Evolutionary conservation across 345 rosid genomes (phyloP).

Genomic region (Eucalyptus albens): DNA sequence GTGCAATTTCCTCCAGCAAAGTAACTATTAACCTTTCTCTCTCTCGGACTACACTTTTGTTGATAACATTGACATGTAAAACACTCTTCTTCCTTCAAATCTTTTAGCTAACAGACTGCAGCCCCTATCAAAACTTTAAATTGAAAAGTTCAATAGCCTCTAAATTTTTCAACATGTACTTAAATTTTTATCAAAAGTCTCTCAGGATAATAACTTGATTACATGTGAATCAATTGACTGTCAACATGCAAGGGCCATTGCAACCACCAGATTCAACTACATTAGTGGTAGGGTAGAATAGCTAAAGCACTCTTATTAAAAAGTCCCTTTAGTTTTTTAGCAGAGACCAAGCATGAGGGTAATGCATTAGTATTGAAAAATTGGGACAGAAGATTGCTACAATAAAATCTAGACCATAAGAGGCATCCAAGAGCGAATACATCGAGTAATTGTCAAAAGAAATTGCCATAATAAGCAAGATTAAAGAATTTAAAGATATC

Average conservation of each 20-base stretch:
- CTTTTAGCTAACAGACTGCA: neutral
- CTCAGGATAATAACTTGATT: neutral
- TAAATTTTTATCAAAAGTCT: neutral
- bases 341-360: neutral
- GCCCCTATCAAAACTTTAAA: neutral
- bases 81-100: neutral
- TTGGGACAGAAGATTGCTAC: neutral
- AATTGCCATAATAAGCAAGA: neutral
- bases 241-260: neutral
- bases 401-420: neutral
- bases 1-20: neutral
- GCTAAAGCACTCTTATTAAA: neutral
- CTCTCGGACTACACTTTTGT: neutral
- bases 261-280: neutral
- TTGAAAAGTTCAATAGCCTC: neutral
- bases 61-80: neutral
- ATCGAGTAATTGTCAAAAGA: neutral
- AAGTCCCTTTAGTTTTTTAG: neutral
- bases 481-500: neutral
- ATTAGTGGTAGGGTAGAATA: neutral
- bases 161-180: neutral
- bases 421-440: neutral
- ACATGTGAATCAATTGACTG: neutral
- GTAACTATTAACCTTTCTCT: neutral
- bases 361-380: neutral